Evolutionary conservation across 129 eudicot species (phyloP).

Genomic region (Centrapalus pauciflorus): DNA sequence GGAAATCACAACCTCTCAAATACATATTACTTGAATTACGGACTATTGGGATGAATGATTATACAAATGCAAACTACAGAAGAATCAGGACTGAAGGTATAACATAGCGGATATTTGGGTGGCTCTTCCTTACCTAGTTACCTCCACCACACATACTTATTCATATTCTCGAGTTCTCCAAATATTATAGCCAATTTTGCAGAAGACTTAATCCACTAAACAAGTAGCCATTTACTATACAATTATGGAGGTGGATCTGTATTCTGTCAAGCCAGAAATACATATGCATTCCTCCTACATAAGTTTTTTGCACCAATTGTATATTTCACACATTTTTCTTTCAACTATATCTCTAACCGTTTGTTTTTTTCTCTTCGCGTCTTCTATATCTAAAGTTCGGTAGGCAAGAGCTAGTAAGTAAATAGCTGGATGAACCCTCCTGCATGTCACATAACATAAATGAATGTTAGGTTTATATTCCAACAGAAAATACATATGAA

Average conservation of each 20-base stretch:
- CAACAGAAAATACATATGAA: not conserved
- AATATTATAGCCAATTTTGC: not conserved
- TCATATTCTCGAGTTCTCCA: constrained; percentile 5
- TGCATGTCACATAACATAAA: constrained; percentile 25
- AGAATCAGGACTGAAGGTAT: not conserved
- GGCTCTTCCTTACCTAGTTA: constrained; percentile 8
- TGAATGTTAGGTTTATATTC: not conserved
- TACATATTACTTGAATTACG: constrained; percentile 11
- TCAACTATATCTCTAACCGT: constrained; percentile 39
- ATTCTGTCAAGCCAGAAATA: not conserved
- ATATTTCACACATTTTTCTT: constrained; percentile 40
- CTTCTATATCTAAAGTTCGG: constrained; percentile 89
- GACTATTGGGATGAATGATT: constrained; percentile 11
- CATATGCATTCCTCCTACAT: constrained; percentile 18
- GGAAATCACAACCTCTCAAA: constrained; percentile 2
- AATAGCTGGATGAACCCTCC: constrained; percentile 96
- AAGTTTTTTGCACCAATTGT: constrained; percentile 67
- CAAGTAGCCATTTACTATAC: constrained; percentile 6
- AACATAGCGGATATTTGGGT: not conserved
- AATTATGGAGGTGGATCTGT: constrained; percentile 3
- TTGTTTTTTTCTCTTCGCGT: constrained; percentile 48
- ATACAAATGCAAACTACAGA: constrained; percentile 10
- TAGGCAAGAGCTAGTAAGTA: constrained; percentile 94
- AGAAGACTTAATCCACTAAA: not conserved
- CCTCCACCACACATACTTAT: constrained; percentile 7